phyloP scores from a whole-genome alignment of 805 yeast genomes.

The Wickerhamomyces mucosus region DNA sequence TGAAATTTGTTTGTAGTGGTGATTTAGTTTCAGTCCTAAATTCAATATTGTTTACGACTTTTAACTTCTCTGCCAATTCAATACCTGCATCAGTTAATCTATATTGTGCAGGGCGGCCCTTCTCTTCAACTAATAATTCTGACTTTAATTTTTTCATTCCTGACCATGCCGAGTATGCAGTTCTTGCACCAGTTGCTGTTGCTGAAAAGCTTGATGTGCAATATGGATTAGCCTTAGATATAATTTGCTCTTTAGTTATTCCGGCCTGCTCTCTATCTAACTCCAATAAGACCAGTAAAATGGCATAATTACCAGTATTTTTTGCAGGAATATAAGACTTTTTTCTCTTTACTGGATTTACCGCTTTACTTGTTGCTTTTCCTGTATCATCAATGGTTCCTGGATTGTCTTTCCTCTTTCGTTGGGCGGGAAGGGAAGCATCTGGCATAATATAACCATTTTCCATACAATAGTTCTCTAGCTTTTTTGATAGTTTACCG shows the following conservation, averaged over 20 bases:
- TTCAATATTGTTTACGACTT: slow-evolving; percentile 31
- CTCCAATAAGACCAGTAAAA: slow-evolving; percentile 48
- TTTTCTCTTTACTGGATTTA: slow-evolving; percentile 7
- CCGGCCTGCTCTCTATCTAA: slow-evolving; percentile 44
- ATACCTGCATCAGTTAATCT: slow-evolving; percentile 62
- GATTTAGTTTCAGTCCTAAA: slow-evolving; percentile 21
- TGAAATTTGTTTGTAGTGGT: too few relatives aligned
- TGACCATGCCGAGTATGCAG: slow-evolving; percentile 70
- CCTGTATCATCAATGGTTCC: not conserved
- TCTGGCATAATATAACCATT: not conserved
- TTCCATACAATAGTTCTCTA: not conserved
- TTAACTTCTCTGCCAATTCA: slow-evolving; percentile 48
- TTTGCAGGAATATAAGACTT: slow-evolving; percentile 58
- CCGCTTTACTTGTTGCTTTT: not conserved
- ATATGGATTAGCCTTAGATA: slow-evolving; percentile 41
- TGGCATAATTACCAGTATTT: slow-evolving; percentile 81
- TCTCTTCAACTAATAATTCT: slow-evolving; percentile 45
- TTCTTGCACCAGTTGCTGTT: slow-evolving; percentile 45
- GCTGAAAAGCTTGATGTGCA: slow-evolving; percentile 54
- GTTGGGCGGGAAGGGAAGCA: not conserved
- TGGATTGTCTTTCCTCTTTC: not conserved
- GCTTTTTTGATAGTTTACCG: not conserved
- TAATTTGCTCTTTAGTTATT: slow-evolving; percentile 50
- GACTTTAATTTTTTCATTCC: slow-evolving; percentile 53
- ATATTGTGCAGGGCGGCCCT: slow-evolving; percentile 53